A percentile compares a stretch with the other conserved stretches of the same genome.
These are phyloP conservation scores for Rhizophora apiculata DNA, from an alignment of 345 rosid genomes.

Conservation along the genomic window DNA sequence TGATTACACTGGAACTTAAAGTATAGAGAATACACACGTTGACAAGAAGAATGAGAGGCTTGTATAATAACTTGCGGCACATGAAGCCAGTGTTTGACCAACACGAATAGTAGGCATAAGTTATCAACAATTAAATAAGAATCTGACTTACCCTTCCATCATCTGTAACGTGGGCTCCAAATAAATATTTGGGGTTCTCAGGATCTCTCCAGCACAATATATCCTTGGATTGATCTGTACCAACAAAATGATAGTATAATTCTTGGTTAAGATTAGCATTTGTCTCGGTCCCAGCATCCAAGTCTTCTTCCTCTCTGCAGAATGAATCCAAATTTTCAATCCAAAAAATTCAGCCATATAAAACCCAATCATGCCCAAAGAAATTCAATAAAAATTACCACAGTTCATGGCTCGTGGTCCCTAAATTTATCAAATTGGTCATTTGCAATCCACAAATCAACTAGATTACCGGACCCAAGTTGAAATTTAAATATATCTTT, in stretches of 20 bases:
- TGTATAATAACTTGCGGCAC: neutral
- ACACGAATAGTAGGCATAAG: too few relatives aligned
- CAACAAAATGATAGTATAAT: conserved; percentile 75
- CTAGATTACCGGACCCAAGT: neutral
- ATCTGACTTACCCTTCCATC: conserved; percentile 67
- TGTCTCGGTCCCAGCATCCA: conserved; percentile 97
- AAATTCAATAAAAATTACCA: neutral
- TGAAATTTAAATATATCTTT: neutral
- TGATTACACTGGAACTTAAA: too few relatives aligned
- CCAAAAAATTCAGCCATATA: neutral
- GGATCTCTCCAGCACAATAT: conserved; percentile 85
- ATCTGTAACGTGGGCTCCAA: conserved; percentile 59
- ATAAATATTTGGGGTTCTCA: conserved; percentile 64
- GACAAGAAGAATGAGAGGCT: too few relatives aligned
- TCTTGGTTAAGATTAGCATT: conserved; percentile 75
- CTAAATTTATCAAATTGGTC: neutral
- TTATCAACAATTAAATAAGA: neutral
- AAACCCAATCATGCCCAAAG: neutral
- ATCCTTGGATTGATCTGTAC: conserved; percentile 77
- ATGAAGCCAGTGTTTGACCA: neutral
- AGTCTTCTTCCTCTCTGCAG: conserved; percentile 65
- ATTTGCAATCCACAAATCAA: neutral
- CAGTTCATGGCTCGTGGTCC: neutral
- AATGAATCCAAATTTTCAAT: neutral
- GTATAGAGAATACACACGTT: too few relatives aligned